A percentile compares a stretch with the other conserved stretches of the same genome.
These are phyloP conservation scores for Verticillium alfalfae DNA, from an alignment of 2,329 filamentous ascomycete genomes.

Conservation along the genomic window DNA sequence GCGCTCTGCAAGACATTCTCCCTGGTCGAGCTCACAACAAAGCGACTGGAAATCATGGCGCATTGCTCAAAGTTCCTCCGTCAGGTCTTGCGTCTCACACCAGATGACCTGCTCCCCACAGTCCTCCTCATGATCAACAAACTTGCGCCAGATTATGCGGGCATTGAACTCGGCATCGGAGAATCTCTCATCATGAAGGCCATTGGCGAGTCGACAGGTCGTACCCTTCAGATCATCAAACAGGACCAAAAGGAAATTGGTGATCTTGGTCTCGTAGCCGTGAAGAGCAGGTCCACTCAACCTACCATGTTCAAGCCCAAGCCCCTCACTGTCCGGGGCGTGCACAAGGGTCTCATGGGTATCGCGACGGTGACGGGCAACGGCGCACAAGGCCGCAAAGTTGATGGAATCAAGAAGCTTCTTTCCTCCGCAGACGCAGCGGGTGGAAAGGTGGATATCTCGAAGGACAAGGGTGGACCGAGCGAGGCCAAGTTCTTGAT, in stretches of 20 bases:
- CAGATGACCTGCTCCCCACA: slow-evolving; percentile 79
- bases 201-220: slow-evolving; percentile 88
- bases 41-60: slow-evolving; percentile 80
- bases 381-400: slow-evolving; percentile 84
- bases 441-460: slow-evolving; percentile 79
- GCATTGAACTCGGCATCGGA: slow-evolving; percentile 95
- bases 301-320: slow-evolving; percentile 99
- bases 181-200: slow-evolving; percentile 99
- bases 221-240: slow-evolving; percentile 85
- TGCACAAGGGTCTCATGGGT: slow-evolving; percentile 80
- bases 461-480: slow-evolving; percentile 84
- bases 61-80: slow-evolving; percentile 87
- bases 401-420: slow-evolving; percentile 92
- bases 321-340: slow-evolving; percentile 76
- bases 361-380: slow-evolving; percentile 85
- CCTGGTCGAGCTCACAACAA: slow-evolving; percentile 89
- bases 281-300: slow-evolving; percentile 92
- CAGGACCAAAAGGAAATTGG: slow-evolving; percentile 94
- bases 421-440: slow-evolving; percentile 81
- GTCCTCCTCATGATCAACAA: slow-evolving; percentile 98
- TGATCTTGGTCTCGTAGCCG: slow-evolving; percentile 87
- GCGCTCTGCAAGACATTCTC: slow-evolving; percentile 94
- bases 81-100: slow-evolving; percentile 89
- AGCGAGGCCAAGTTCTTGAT: slow-evolving; percentile 95
- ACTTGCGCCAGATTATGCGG: slow-evolving; percentile 90